Base-by-base conservation (phyloP, 306 rosid genomes). In the Casuarina glauca region DNA sequence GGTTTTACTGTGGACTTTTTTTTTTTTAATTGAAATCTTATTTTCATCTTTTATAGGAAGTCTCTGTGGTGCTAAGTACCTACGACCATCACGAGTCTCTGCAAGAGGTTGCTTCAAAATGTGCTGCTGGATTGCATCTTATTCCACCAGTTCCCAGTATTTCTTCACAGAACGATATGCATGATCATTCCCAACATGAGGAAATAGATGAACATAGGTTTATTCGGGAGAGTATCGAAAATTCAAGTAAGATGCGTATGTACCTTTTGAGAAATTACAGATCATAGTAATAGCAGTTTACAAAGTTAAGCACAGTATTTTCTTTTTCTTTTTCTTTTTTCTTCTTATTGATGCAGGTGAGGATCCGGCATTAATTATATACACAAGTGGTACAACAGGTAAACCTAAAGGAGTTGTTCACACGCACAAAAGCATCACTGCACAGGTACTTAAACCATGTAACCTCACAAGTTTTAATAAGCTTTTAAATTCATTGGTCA, bases 371-470 rank as follows among this genome's bases (percentile, higher is more conserved):
- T 84, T 95, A 74, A 86, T 95, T 64, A 78, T 95, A 75, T 92
- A 95, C 78, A 95, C 98, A 36, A 92, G 98, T 46, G 98, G 98
- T 51, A 95, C 98, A 67, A 95, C 98, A 3, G 98, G 98, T 74
- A 95, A 92, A 88, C 98, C 97, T 13, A 95, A 95, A 82, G 98
- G 98, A 77, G 98, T 87, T 81, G 97, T 95, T 75, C 98, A 95
- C 84, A 95, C 98, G 0, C 98, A 95, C 84, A 76, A 76, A 81
- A 87, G 97, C 87, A 88, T 95, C 57, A 62, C 81, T 78, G 82
- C 97, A 38, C 98, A 95, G 95, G 98, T 92, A 85, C 79, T 79
- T 36, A 16, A 51, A 53, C 48, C 66, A 55, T 69, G 62, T 82
- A 26, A 49, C 55, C 78, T 53, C 78, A 53, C 67, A 38, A 73